Base-by-base conservation (phyloP, 345 rosid species). In the Populus simonii region DNA sequence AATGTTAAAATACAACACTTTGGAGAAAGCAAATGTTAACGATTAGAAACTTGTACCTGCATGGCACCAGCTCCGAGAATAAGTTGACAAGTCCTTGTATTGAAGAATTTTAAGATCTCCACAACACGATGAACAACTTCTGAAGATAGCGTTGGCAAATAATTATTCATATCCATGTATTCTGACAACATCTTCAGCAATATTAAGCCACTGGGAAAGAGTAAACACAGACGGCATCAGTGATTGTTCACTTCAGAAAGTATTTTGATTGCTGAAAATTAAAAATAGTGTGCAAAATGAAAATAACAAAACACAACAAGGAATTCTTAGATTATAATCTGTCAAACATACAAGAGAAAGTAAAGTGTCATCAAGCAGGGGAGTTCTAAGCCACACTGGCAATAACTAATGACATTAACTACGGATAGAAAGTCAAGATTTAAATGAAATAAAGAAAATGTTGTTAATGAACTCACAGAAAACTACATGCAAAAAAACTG, bases 1-100 rank as follows among this genome's bases (percentile, higher is more conserved):
- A 17, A 62, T 18, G n/a, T 33, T 23, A 68, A 45, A 11, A 69
- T 51, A 75, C 29, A 76, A 29, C 16, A 68, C 27, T 20, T 70
- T 27, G 15, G 5, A 70, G 27, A 49, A 71, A 29, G 62, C 41
- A 70, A 25, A 69, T 9, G 71, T 43, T 10, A 22, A 36, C 17
- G 15, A 8, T 35, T 43, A 75, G 33, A 74, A 63, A 73, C 41
- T 67, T 73, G 45, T 71, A 96, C 98, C 97, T 96, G 98, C 99
- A 96, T 96, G 62, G 99, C 99, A 82, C 97, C 95, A 79, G 99
- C 99, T 78, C 99, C 99, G 57, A 96, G 90, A 85, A 96, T 98
- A 86, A 93, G 99, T 80, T 93, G 98, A 82, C 98, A 92, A 61
- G 97, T 92, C 86, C 99, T 89, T 15, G 96, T 93, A 80, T 96